A percentile compares a stretch with the other conserved stretches of the same genome.
These are phyloP conservation scores for Brassica incana DNA, from an alignment of 345 rosid genomes.

Conservation along the genomic window DNA sequence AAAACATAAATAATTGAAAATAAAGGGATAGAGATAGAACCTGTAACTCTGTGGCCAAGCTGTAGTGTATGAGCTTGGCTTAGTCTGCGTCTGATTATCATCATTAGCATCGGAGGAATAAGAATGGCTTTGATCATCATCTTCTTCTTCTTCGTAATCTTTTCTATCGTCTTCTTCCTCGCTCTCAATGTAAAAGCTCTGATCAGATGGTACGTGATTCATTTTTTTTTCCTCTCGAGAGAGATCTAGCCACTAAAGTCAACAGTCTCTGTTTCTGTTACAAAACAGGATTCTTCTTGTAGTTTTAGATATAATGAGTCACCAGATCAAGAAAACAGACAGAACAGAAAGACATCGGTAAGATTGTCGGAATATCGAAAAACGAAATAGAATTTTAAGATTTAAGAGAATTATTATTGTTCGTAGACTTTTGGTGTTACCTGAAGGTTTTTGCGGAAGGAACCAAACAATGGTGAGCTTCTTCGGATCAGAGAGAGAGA, in stretches of 20 bases:
- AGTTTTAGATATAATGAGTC: background rate
- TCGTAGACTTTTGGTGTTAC: conserved; percentile 18
- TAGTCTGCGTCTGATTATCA: conserved; percentile 51
- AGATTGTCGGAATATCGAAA: conserved; percentile 20
- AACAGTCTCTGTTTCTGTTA: conserved; percentile 23
- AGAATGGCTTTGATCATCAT: conserved; percentile 50
- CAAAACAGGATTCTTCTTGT: background rate
- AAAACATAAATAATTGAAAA: background rate
- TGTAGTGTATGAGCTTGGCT: conserved; percentile 61
- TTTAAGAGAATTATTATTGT: background rate
- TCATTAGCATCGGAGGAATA: conserved; percentile 58
- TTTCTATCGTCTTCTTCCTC: conserved; percentile 79
- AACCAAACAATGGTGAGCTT: conserved; percentile 18
- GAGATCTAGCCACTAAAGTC: conserved; percentile 28
- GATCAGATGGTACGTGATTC: conserved; percentile 91
- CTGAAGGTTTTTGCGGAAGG: background rate
- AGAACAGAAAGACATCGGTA: background rate
- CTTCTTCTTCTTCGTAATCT: conserved; percentile 43
- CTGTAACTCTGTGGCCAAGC: conserved; percentile 99
- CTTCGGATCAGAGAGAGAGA: conserved; percentile 9
- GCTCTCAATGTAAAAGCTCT: conserved; percentile 81
- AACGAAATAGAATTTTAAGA: background rate
- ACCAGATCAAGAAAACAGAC: background rate
- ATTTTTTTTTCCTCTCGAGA: conserved; percentile 40
- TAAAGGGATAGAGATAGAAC: conserved; percentile 33